Evolutionary conservation across 2,329 filamentous ascomycete species (phyloP), one percentile per base, ranked within the genome.

Genomic region (Fusarium denticulatum): DNA sequence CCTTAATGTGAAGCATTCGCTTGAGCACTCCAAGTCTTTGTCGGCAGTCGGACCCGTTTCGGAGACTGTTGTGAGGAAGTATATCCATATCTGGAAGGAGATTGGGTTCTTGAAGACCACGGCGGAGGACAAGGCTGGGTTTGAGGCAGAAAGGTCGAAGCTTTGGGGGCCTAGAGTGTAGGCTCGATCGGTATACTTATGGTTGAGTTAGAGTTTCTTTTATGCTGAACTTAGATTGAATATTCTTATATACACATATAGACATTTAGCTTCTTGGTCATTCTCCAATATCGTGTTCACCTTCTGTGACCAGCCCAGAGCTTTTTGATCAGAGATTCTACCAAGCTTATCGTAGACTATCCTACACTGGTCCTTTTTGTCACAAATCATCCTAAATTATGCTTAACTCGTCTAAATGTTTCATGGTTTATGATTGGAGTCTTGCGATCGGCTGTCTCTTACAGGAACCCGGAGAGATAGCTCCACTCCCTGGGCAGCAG

Each of bases 61-160:
- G 0, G 73, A 73, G 20, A 67, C 46, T 0, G 60, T 76, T 2
- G 65, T 64, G 6, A 63, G 73, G n/a, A 76, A 76, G 65, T 76
- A 76, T 5, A 76, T 76, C 2, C 73, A 76, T 12, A 76, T 76
- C 2, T 76, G 73, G 73, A 76, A 66, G 40, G 73, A 76, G 39
- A 76, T 76, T 64, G 73, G 73, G 2, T 76, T 76, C 14, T 47
- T 76, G 34, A 75, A 74, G 61, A 62, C 71, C 0, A 74, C 71
- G 3, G 66, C n/a, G 0, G 70, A 73, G 46, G 70, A 73, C 1
- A 72, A 62, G 34, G 70, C 70, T 3, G 65, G 70, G 0, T 72
- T 72, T 26, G 70, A 74, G 13, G 67, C 71, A 34, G 71, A 73
- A 14, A 56, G 71, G 12, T 18, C 36, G 28, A 36, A 46, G 1